Base-by-base conservation (phyloP, 2,329 filamentous ascomycete genomes). In the Neonectria ditissima region DNA sequence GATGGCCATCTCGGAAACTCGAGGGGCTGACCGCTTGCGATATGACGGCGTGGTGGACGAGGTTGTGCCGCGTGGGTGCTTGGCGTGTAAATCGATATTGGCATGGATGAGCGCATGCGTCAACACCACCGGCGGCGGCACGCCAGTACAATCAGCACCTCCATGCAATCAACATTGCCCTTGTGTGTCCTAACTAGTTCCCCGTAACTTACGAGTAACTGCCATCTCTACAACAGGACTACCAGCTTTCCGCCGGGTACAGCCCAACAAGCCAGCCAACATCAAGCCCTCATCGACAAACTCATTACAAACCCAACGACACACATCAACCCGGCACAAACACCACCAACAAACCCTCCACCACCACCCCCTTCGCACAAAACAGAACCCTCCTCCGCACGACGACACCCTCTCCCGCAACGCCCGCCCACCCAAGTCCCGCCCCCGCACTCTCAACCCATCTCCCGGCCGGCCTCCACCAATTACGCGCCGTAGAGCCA, bases 381-480 rank as follows among this genome's bases (percentile, higher is more conserved):
- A 50, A 50, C 47, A 13, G n/a, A 28, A 44, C 26, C 26, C 43
- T 50, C 30, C 32, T 48, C 55, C 44, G 44, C 55, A 59, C 55
- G 20, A 43, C 51, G 18, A 59, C 60, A 63, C 60, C 48, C 47
- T 55, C 55, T 55, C 41, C 32, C 26, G 20, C 39, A 26, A 41
- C 11, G 56, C 53, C 41, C 45, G 37, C 45, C 37, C 44, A 47
- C 52, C 52, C 37, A 37, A 34, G 20, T 43, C 24, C 20, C 51
- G 47, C 59, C 56, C 61, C 61, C 61, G 61, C 61, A 63, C 61
- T 37, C 55, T 47, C 22, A 26, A 14, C 56, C 52, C 61, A 56
- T 59, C 61, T 60, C 61, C 56, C 61, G 51, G 34, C 30, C 22
- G 44, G 30, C 55, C 45, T 60, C 57, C 22, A 61, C 62, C 62